These are phyloP conservation scores for Selenicereus undatus DNA, from an alignment of 148 eudicot genomes.

Conservation along the genomic window DNA sequence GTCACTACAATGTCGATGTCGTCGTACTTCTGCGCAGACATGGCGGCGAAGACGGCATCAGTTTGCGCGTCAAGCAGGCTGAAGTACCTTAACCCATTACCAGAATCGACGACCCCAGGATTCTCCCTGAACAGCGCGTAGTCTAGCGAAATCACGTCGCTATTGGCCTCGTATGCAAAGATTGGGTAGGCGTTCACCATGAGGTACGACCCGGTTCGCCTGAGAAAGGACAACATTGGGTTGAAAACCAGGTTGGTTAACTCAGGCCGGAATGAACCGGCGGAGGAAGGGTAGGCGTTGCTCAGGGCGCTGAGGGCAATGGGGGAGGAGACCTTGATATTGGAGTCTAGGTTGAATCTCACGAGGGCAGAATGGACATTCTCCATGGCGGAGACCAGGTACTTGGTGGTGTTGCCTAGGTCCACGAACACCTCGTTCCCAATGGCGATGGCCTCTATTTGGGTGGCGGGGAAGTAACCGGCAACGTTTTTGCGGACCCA, in stretches of 20 bases:
- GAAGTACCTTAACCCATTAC: slow-evolving; percentile 56
- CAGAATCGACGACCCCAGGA: slow-evolving; percentile 69
- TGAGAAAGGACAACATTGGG: slow-evolving; percentile 69
- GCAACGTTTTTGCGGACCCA: slow-evolving; percentile 69
- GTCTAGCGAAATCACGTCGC: slow-evolving; percentile 71
- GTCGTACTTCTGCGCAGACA: slow-evolving; percentile 62
- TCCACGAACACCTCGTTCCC: slow-evolving; percentile 89
- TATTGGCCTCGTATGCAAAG: slow-evolving; percentile 75
- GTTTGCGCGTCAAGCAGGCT: slow-evolving; percentile 77
- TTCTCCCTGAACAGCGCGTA: slow-evolving; percentile 74
- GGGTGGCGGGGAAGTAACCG: slow-evolving; percentile 54
- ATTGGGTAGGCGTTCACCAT: slow-evolving; percentile 96
- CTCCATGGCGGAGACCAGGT: slow-evolving; percentile 68
- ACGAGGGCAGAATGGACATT: slow-evolving; percentile 57
- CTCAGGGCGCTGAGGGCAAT: slow-evolving; percentile 61
- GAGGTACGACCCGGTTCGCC: slow-evolving; percentile 45
- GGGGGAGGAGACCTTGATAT: slow-evolving; percentile 77
- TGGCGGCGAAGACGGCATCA: slow-evolving; percentile 88
- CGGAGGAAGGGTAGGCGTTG: slow-evolving; percentile 76
- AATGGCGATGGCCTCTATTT: slow-evolving; percentile 76
- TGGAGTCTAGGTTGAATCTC: slow-evolving; percentile 32
- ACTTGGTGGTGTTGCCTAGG: slow-evolving; percentile 53
- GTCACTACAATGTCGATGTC: slow-evolving; percentile 60
- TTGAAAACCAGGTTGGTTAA: slow-evolving; percentile 49
- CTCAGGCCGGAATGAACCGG: slow-evolving; percentile 65